Conservation (phyloP, 164 flowering plant species). For the Vitis cinerea region DNA sequence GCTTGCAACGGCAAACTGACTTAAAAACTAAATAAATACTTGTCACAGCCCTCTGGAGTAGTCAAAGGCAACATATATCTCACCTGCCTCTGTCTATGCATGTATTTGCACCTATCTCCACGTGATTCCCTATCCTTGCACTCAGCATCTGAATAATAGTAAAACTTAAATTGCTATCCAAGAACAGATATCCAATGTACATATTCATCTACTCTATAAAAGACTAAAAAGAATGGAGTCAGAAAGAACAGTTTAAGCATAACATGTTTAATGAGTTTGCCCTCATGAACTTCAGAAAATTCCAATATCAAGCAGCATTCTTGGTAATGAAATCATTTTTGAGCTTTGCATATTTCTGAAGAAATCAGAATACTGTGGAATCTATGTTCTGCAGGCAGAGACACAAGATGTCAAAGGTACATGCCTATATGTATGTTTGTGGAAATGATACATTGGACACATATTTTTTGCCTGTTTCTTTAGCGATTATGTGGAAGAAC, state of each 20-base stretch:
- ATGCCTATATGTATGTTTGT: too few species aligned
- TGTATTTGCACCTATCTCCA: conserved; percentile 91
- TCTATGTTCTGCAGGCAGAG: too few species aligned
- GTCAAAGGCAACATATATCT: background rate
- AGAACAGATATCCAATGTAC: background rate
- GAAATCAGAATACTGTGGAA: too few species aligned
- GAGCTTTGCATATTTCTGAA: too few species aligned
- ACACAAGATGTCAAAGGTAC: too few species aligned
- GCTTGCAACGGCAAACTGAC: background rate
- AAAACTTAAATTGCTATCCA: background rate
- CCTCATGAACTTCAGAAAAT: background rate
- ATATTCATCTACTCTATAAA: background rate
- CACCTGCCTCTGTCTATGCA: conserved; percentile 97
- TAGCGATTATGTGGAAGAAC: background rate
- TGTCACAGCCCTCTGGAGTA: background rate
- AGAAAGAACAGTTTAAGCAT: too few species aligned
- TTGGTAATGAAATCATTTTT: too few species aligned
- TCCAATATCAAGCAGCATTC: background rate
- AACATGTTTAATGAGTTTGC: background rate
- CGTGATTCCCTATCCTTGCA: conserved; percentile 67
- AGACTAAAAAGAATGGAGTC: background rate
- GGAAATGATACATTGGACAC: too few species aligned
- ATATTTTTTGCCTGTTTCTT: too few species aligned
- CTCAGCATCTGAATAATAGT: conserved; percentile 39
- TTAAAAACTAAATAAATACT: background rate